Evolutionary conservation across 805 yeast genomes (phyloP).

Genomic region (Wickerhamomyces sydowiorum): DNA sequence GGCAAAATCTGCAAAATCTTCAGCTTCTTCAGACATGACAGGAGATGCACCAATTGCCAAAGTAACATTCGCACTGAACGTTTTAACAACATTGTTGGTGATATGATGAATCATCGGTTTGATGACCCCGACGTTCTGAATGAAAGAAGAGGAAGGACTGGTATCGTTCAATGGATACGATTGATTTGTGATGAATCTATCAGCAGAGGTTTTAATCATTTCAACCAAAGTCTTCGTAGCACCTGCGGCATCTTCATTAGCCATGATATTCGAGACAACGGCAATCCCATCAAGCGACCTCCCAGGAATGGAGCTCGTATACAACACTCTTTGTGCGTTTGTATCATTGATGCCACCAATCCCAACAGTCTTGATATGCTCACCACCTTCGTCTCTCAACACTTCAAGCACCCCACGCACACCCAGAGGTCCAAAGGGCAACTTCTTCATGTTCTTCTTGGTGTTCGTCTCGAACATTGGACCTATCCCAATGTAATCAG

Average conservation of each 20-base stretch:
- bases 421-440: constrained; percentile 69
- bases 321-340: constrained; percentile 55
- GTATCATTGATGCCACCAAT: constrained; percentile 73
- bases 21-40: constrained; percentile 71
- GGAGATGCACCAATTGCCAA: constrained; percentile 85
- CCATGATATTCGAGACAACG: constrained; percentile 83
- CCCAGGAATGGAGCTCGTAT: constrained; percentile 40
- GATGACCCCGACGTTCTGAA: constrained; percentile 19
- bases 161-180: background rate
- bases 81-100: constrained; percentile 84
- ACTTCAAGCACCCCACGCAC: constrained; percentile 46
- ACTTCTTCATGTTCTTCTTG: constrained; percentile 47
- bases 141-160: constrained; percentile 4
- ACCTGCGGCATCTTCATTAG: constrained; percentile 42
- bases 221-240: constrained; percentile 39
- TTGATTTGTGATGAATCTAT: background rate
- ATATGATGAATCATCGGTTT: constrained; percentile 80
- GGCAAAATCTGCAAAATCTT: constrained; percentile 67
- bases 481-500: constrained; percentile 85
- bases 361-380: constrained; percentile 55
- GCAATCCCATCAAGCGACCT: constrained; percentile 72
- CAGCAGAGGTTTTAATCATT: constrained; percentile 25
- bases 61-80: constrained; percentile 81
- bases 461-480: constrained; percentile 72
- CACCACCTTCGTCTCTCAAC: constrained; percentile 29